Conservation (phyloP, 371 early-diverging fungal species). For the Actinomucor elegans region DNA sequence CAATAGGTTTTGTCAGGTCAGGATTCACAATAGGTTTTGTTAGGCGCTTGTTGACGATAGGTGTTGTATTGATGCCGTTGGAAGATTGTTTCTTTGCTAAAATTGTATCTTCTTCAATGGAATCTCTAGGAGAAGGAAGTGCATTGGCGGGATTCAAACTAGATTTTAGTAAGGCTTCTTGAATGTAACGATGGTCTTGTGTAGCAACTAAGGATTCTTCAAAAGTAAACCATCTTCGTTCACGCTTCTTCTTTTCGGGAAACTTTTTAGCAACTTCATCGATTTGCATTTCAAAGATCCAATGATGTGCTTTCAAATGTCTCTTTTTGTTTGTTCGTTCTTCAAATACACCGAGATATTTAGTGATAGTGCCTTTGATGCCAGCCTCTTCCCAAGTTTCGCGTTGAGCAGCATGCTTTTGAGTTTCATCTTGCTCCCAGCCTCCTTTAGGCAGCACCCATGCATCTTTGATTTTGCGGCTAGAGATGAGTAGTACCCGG, state of each 20-base stretch:
- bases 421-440: constrained; percentile 60
- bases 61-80: too few species aligned
- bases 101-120: constrained; percentile 7
- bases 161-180: constrained; percentile 19
- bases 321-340: constrained; percentile 33
- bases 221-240: constrained; percentile 45
- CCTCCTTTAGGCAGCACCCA: constrained; percentile 63
- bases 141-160: constrained; percentile 15
- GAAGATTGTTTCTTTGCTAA: too few species aligned
- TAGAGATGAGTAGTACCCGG: constrained; percentile 48
- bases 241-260: constrained; percentile 56
- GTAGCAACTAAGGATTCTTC: constrained; percentile 22
- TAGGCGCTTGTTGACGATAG: too few species aligned
- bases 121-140: constrained; percentile 14
- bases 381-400: constrained; percentile 66
- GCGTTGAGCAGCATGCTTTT: constrained; percentile 52
- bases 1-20: too few species aligned
- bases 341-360: constrained; percentile 45
- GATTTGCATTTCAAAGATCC: constrained; percentile 56
- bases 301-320: constrained; percentile 41
- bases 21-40: too few species aligned
- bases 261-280: constrained; percentile 46
- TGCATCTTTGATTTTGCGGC: constrained; percentile 42
- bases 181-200: constrained; percentile 19
- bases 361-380: constrained; percentile 47